These are phyloP conservation scores for Xylaria arbuscula DNA, from an alignment of 2,329 filamentous ascomycete species.

Conservation along the genomic window DNA sequence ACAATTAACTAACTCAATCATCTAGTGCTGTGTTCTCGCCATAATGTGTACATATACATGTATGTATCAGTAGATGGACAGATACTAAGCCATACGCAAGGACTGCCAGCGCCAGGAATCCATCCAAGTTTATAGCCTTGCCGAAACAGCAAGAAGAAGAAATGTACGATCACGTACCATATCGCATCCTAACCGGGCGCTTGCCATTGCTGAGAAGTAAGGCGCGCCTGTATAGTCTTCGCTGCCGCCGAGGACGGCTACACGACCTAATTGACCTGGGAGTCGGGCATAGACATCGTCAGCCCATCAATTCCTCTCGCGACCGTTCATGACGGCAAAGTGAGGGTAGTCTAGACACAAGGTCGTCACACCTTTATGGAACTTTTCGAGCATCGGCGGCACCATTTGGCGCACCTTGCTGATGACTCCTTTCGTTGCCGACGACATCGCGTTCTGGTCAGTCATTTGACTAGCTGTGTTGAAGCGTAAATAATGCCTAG, in stretches of 20 bases:
- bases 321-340: not conserved
- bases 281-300: slow-evolving; percentile 23
- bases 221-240: slow-evolving; percentile 97
- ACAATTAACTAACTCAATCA: not conserved
- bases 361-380: slow-evolving; percentile 82
- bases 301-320: slow-evolving; percentile 23
- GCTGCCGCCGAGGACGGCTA: slow-evolving; percentile 94
- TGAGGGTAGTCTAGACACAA: not conserved
- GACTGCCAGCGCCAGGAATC: not conserved
- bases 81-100: not conserved
- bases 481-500: not conserved
- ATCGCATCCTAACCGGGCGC: slow-evolving; percentile 87
- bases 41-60: not conserved
- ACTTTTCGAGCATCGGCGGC: slow-evolving; percentile 92
- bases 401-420: slow-evolving; percentile 87
- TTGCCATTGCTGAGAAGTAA: slow-evolving; percentile 98
- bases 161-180: slow-evolving; percentile 69
- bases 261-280: slow-evolving; percentile 86
- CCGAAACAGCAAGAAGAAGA: not conserved
- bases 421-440: slow-evolving; percentile 79
- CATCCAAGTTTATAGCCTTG: not conserved
- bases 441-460: slow-evolving; percentile 65
- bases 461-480: slow-evolving; percentile 41
- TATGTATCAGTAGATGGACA: not conserved
- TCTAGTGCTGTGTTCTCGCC: not conserved